These are phyloP conservation scores for Hanseniaspora thailandica DNA, from an alignment of 805 yeast genomes.

Conservation along the genomic window DNA sequence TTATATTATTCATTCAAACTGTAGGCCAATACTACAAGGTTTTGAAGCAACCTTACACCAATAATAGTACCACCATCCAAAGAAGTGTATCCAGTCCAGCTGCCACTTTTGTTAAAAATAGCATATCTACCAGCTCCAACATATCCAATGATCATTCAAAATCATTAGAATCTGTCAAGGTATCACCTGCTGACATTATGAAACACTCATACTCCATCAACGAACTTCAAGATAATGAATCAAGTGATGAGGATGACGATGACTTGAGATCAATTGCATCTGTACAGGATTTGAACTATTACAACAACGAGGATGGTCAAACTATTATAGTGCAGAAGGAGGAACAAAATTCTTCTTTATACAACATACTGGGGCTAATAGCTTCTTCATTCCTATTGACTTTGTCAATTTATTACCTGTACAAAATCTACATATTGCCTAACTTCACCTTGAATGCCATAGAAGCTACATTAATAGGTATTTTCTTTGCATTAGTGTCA, in stretches of 20 bases:
- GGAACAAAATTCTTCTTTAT: constrained; percentile 50
- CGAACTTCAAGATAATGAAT: constrained; percentile 1
- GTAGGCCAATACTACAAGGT: constrained; percentile 72
- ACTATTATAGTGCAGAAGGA: constrained; percentile 1
- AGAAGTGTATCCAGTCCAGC: not conserved
- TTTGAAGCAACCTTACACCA: constrained; percentile 30
- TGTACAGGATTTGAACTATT: constrained; percentile 7
- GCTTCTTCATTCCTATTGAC: constrained; percentile 67
- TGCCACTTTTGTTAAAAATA: not conserved
- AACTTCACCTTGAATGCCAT: constrained; percentile 56
- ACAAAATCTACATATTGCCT: constrained; percentile 71
- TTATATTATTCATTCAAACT: constrained; percentile 82
- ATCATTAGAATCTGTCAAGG: not conserved
- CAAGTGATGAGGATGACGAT: constrained; percentile 2
- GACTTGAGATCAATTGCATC: constrained; percentile 15
- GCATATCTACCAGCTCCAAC: not conserved
- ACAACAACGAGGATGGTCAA: constrained; percentile 4
- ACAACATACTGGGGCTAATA: constrained; percentile 65
- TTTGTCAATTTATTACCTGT: constrained; percentile 62
- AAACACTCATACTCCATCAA: not conserved
- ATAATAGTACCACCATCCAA: constrained; percentile 22
- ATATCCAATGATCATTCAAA: not conserved
- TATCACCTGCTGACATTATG: not conserved
- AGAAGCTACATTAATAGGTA: constrained; percentile 77
- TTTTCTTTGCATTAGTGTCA: constrained; percentile 62